Percentiles rank a stretch among this genome's conserved stretches.
These are phyloP conservation scores for Glonium stellatum DNA, from an alignment of 495 filamentous ascomycete species.

Conservation along the genomic window DNA sequence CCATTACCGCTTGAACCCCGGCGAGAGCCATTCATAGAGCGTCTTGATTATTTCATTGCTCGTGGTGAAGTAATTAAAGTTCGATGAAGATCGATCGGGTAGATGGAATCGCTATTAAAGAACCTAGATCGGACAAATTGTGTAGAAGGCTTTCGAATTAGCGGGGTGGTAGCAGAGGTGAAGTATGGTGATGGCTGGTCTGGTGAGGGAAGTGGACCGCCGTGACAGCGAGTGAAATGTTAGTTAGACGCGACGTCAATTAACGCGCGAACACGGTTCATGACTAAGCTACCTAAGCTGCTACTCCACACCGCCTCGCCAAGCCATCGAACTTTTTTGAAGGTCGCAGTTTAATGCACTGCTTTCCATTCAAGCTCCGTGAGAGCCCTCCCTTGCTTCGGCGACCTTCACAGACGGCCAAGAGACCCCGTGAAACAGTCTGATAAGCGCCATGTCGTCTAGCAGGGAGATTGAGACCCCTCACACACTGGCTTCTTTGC, in stretches of 20 bases:
- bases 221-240: neutral
- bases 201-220: too few relatives aligned
- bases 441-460: slow-evolving; percentile 27
- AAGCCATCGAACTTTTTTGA: slow-evolving; percentile 9
- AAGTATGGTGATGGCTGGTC: too few relatives aligned
- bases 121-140: neutral
- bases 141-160: too few relatives aligned
- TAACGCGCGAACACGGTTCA: neutral
- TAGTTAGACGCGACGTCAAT: neutral
- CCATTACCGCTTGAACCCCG: slow-evolving; percentile 31
- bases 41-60: neutral
- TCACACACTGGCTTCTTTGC: slow-evolving; percentile 33
- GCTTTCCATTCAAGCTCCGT: neutral
- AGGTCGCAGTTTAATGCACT: neutral
- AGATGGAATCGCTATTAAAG: neutral
- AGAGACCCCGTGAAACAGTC: neutral
- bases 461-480: slow-evolving; percentile 29
- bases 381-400: slow-evolving; percentile 6
- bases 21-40: slow-evolving; percentile 30
- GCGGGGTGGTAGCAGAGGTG: too few relatives aligned
- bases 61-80: too few relatives aligned
- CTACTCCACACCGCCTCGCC: neutral
- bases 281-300: neutral
- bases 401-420: slow-evolving; percentile 22
- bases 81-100: too few relatives aligned